phyloP scores from a whole-genome alignment of 2,329 filamentous ascomycete genomes.

The Hymenoscyphus fraxineus region DNA sequence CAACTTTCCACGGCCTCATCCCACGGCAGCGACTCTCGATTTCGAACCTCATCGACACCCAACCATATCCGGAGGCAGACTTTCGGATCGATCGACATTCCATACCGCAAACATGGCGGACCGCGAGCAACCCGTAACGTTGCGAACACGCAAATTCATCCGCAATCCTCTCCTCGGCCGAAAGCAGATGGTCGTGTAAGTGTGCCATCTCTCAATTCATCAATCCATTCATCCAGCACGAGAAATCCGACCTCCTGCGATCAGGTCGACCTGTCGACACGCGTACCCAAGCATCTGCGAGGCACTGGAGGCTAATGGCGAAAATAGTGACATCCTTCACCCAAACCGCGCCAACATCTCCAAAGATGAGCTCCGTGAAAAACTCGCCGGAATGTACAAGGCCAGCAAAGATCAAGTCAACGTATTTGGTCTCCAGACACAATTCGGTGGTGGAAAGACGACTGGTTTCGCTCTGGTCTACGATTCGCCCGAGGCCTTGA shows the following conservation, averaged over 20 bases:
- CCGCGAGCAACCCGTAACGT: constrained; percentile 70
- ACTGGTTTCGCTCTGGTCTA: constrained; percentile 98
- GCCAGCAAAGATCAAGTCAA: constrained; percentile 94
- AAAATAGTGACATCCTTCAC: constrained; percentile 93
- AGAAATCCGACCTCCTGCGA: background rate
- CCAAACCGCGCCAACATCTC: constrained; percentile 97
- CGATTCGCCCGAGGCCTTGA: constrained; percentile 96
- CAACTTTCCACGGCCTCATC: constrained; percentile 20
- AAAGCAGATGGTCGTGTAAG: constrained; percentile 99
- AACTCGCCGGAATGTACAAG: constrained; percentile 97
- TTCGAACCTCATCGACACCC: constrained; percentile 31
- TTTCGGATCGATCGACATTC: constrained; percentile 26
- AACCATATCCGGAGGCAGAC: constrained; percentile 32
- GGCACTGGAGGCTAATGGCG: constrained; percentile 18
- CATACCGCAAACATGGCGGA: constrained; percentile 78
- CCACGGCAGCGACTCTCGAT: constrained; percentile 22
- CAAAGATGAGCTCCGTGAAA: constrained; percentile 96
- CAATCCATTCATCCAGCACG: constrained; percentile 13
- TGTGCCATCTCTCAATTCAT: constrained; percentile 34
- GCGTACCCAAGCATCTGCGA: background rate
- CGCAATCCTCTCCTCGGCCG: constrained; percentile 97
- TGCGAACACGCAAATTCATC: constrained; percentile 99
- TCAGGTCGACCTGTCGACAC: background rate
- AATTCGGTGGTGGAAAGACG: constrained; percentile 99
- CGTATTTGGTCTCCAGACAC: constrained; percentile 97